A percentile compares a stretch with the other conserved stretches of the same genome.
These are phyloP conservation scores for Colletotrichum lupini DNA, from an alignment of 2,329 filamentous ascomycete genomes.

Conservation along the genomic window DNA sequence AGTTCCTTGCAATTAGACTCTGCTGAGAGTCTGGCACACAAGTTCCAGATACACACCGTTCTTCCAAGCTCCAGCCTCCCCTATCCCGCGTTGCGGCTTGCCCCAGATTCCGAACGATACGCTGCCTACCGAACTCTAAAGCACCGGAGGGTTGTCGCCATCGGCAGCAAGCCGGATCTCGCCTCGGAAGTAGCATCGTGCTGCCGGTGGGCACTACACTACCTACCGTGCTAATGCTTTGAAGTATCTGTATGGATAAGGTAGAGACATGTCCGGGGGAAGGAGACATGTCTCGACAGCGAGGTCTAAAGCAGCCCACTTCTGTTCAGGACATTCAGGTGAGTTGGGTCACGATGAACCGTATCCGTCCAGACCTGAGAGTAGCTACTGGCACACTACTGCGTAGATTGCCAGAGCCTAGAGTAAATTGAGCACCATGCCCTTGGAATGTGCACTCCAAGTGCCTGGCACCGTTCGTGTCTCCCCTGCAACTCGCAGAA, in stretches of 20 bases:
- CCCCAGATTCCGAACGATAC: background rate
- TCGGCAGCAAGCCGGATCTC: background rate
- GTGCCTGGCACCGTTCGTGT: constrained; percentile 14
- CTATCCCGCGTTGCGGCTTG: background rate
- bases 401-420: background rate
- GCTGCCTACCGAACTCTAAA: background rate
- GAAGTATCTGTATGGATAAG: background rate
- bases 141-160: background rate
- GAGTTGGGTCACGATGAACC: background rate
- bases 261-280: too few relatives aligned
- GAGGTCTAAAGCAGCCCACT: background rate
- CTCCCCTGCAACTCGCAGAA: constrained; percentile 17
- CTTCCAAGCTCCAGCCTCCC: background rate
- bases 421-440: background rate
- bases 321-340: background rate
- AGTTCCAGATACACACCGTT: background rate
- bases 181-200: background rate
- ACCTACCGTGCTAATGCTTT: background rate
- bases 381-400: too few relatives aligned
- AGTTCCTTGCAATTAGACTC: background rate
- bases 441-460: background rate
- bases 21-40: background rate
- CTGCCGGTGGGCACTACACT: background rate
- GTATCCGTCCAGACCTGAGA: background rate
- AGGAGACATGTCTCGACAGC: background rate